Conservation (phyloP, 495 filamentous ascomycete genomes). For the Cladorrhinum samala region DNA sequence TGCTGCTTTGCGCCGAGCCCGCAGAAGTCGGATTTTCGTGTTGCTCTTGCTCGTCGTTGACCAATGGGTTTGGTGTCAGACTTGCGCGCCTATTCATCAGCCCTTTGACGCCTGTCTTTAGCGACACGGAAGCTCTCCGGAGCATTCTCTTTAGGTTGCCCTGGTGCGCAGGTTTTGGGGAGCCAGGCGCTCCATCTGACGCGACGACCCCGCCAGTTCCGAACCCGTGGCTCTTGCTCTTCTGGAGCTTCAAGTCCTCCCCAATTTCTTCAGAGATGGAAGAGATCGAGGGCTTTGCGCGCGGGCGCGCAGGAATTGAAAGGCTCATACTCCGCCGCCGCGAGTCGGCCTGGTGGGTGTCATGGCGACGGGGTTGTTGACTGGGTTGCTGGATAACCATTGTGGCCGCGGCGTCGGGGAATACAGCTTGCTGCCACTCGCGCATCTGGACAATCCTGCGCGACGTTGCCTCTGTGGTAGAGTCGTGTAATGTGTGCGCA, state of each 20-base stretch:
- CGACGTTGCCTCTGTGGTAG: slow-evolving; percentile 5
- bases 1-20: neutral
- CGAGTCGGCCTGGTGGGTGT: slow-evolving; percentile 4
- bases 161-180: slow-evolving; percentile 18
- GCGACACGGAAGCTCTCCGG: slow-evolving; percentile 45
- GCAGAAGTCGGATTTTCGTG: neutral
- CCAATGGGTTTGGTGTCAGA: slow-evolving; percentile 28
- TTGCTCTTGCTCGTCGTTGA: slow-evolving; percentile 17
- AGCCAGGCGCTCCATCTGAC: slow-evolving; percentile 8
- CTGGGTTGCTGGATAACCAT: slow-evolving; percentile 4
- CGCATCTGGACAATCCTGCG: slow-evolving; percentile 29
- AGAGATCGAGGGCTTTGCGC: slow-evolving; percentile 24
- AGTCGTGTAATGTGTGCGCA: neutral
- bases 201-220: slow-evolving; percentile 9
- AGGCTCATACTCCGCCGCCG: slow-evolving; percentile 32
- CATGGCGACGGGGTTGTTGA: slow-evolving; percentile 8
- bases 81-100: slow-evolving; percentile 41
- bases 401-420: slow-evolving; percentile 11
- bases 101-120: slow-evolving; percentile 35
- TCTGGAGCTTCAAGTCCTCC: slow-evolving; percentile 20
- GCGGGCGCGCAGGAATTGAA: slow-evolving; percentile 30
- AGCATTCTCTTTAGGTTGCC: slow-evolving; percentile 37
- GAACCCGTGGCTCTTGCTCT: slow-evolving; percentile 28
- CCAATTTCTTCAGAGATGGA: slow-evolving; percentile 14
- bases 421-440: slow-evolving; percentile 32